These are phyloP conservation scores for Carex cristatella DNA, from an alignment of 176 grass and related monocot genomes.

Conservation along the genomic window DNA sequence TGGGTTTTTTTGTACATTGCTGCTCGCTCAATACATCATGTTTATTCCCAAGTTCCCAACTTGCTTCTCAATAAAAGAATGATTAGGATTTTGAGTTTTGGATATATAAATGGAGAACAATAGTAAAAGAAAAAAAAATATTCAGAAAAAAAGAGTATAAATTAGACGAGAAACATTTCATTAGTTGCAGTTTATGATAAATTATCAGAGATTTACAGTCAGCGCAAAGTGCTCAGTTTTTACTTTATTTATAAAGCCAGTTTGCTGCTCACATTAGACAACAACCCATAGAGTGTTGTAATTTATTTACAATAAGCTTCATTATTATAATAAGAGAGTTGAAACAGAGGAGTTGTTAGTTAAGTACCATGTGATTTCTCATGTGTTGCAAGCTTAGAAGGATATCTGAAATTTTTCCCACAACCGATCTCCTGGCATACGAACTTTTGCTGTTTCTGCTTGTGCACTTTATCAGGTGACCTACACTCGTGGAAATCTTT, in stretches of 20 bases:
- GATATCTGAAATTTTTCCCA: constrained; percentile 58
- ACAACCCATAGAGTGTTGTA: constrained; percentile 23
- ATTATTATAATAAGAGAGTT: not conserved
- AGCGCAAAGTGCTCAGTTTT: not conserved
- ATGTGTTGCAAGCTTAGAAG: constrained; percentile 61
- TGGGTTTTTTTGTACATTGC: no score
- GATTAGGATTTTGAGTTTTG: not conserved
- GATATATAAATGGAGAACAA: not conserved
- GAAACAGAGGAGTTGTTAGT: not conserved
- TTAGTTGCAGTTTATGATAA: not conserved
- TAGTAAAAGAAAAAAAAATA: not conserved
- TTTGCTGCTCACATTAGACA: not conserved
- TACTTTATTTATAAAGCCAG: not conserved
- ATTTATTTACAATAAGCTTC: not conserved
- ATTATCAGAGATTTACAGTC: not conserved
- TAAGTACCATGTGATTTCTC: constrained; percentile 66
- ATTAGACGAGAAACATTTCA: not conserved
- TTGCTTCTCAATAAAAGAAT: not conserved
- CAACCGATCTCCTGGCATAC: constrained; percentile 48
- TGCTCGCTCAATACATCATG: no score
- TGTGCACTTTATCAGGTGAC: constrained; percentile 21
- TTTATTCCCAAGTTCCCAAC: not conserved
- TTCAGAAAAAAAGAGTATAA: not conserved
- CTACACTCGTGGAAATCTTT: constrained; percentile 39
- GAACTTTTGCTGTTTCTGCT: constrained; percentile 28